Evolutionary conservation across 306 rosid species (phyloP).

Genomic region (Cucurbita argyrosperma): DNA sequence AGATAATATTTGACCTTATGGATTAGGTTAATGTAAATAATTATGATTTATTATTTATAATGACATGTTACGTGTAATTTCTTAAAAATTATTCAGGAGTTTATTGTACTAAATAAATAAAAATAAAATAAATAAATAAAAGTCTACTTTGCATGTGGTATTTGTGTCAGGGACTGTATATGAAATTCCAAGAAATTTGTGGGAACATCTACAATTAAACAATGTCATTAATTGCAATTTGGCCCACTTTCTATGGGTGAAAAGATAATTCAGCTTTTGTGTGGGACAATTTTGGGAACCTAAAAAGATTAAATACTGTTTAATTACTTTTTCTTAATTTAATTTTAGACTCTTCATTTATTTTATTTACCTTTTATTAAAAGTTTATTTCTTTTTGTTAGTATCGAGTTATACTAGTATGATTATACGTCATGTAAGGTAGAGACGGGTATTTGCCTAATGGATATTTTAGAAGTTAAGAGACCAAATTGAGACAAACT

Average conservation of each 20-base stretch:
- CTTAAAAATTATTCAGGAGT: neutral
- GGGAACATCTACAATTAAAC: neutral
- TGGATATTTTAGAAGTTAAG: too few relatives aligned
- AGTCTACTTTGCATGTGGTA: constrained; percentile 6
- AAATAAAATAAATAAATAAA: neutral
- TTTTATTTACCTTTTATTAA: too few relatives aligned
- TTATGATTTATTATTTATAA: neutral
- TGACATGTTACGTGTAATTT: neutral
- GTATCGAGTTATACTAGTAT: too few relatives aligned
- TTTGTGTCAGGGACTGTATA: neutral
- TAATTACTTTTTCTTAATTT: neutral
- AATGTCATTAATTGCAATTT: constrained; percentile 4
- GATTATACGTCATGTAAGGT: too few relatives aligned
- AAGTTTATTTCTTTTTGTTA: too few relatives aligned
- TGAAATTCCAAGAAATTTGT: constrained; percentile 3
- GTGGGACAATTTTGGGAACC: neutral
- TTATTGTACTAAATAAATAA: neutral
- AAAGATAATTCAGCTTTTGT: neutral
- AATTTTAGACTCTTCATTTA: neutral
- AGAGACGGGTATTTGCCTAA: too few relatives aligned
- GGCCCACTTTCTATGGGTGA: neutral
- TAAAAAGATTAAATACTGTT: neutral
- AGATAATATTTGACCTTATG: constrained; percentile 7
- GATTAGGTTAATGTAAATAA: neutral
- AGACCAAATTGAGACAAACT: too few relatives aligned